Evolutionary conservation across 2,329 filamentous ascomycete genomes (phyloP).

Genomic region (Penicillium sp.): DNA sequence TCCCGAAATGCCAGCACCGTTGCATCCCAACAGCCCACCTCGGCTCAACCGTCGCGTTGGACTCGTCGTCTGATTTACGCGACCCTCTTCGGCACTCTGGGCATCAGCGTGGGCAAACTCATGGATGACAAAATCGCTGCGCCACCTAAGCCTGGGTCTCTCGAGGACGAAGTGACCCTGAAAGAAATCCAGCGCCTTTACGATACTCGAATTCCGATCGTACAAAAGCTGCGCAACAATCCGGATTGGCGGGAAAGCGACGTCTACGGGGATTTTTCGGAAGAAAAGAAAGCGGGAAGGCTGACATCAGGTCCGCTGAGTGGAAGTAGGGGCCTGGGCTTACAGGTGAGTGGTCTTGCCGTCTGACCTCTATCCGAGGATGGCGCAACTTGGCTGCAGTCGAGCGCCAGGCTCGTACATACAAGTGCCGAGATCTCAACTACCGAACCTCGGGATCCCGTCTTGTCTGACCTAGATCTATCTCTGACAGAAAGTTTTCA

Average conservation of each 20-base stretch:
- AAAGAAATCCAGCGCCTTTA: slow-evolving; percentile 28
- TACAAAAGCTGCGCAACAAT: slow-evolving; percentile 35
- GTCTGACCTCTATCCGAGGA: slow-evolving; percentile 6
- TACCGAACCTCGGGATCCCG: slow-evolving; percentile 17
- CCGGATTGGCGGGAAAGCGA: slow-evolving; percentile 38
- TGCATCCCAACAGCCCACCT: slow-evolving; percentile 14
- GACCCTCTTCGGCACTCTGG: slow-evolving; percentile 32
- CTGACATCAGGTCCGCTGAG: slow-evolving; percentile 38
- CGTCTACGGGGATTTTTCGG: slow-evolving; percentile 35
- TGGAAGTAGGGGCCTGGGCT: slow-evolving; percentile 37
- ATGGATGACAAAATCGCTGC: slow-evolving; percentile 20
- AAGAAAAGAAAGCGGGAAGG: slow-evolving; percentile 30
- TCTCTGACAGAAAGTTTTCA: slow-evolving; percentile 55
- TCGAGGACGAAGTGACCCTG: slow-evolving; percentile 29
- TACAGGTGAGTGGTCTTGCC: slow-evolving; percentile 34
- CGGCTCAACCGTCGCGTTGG: slow-evolving; percentile 27
- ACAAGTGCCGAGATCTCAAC: slow-evolving; percentile 11
- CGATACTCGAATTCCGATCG: slow-evolving; percentile 33
- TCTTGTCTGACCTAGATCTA: slow-evolving; percentile 24
- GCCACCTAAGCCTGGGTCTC: slow-evolving; percentile 31
- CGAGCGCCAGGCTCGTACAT: slow-evolving; percentile 1
- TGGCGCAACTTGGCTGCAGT: slow-evolving; percentile 1
- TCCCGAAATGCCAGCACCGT: slow-evolving; percentile 20
- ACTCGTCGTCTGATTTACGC: slow-evolving; percentile 33
- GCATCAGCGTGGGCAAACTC: slow-evolving; percentile 24